Percentiles rank a stretch among this genome's conserved stretches.
These are phyloP conservation scores for Fusarium concolor DNA, from an alignment of 2,329 filamentous ascomycete genomes.

Conservation along the genomic window DNA sequence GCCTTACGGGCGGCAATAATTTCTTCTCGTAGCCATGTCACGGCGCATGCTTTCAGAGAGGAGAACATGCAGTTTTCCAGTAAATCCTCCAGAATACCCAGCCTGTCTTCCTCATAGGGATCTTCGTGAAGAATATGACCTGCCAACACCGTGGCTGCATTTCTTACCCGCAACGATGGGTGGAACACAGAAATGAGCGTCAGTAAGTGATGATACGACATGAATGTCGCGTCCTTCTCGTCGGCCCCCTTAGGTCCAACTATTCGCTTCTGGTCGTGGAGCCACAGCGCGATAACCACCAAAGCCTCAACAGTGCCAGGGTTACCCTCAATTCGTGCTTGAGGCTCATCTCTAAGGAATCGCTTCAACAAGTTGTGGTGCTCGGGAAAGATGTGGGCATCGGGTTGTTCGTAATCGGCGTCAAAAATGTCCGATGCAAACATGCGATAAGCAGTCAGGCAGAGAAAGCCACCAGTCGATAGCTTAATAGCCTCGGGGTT, in stretches of 20 bases:
- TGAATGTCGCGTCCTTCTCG: conserved; percentile 59
- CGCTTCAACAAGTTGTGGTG: conserved; percentile 65
- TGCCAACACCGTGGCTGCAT: conserved; percentile 65
- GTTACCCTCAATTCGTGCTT: conserved; percentile 60
- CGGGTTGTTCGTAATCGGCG: conserved; percentile 64
- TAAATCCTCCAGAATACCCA: conserved; percentile 72
- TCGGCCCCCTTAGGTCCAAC: conserved; percentile 46
- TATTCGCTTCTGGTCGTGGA: conserved; percentile 63
- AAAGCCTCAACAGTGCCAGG: conserved; percentile 70
- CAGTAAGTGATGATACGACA: conserved; percentile 70
- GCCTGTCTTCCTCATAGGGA: conserved; percentile 67
- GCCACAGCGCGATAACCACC: conserved; percentile 69
- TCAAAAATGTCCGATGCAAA: conserved; percentile 72
- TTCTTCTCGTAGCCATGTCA: conserved; percentile 73
- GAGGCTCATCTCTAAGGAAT: conserved; percentile 64
- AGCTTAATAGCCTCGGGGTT: conserved; percentile 65
- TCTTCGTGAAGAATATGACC: conserved; percentile 68
- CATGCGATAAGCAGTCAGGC: conserved; percentile 70
- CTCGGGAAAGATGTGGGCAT: conserved; percentile 70
- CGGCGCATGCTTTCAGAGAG: conserved; percentile 70
- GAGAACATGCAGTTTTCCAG: conserved; percentile 74
- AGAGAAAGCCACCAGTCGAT: conserved; percentile 69
- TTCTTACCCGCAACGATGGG: conserved; percentile 64
- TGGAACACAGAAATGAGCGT: conserved; percentile 70
- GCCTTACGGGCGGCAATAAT: conserved; percentile 60